Evolutionary conservation across 2,329 filamentous ascomycete species (phyloP), one percentile per base, ranked within the genome.

Genomic region (Mollisiaceae sp.): DNA sequence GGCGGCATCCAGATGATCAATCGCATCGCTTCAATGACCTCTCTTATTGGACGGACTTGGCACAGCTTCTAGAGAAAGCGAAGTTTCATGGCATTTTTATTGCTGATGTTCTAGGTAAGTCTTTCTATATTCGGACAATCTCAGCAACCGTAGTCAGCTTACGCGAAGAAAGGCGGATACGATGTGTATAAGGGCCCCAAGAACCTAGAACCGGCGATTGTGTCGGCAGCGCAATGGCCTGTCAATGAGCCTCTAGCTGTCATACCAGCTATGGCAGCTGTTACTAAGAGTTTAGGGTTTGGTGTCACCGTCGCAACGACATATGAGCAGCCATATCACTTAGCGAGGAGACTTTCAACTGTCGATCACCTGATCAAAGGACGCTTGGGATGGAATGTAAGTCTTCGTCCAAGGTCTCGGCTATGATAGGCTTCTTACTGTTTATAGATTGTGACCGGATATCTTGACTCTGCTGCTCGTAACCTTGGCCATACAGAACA

Each of bases 61-160:
- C 87, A 0, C 81, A 87, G 65, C 74, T 84, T 0, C 81, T 89
- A 0, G 87, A 89, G 68, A 77, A 80, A 0, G 86, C 83, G 41
- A 86, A 87, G 56, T 88, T 89, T 67, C 85, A 89, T 63, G 86
- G 85, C 8, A 86, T 89, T 32, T 89, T 89, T 75, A 86, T 90
- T 60, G 87, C 87, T 0, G 87, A 90, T 73, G 86, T 89, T 0
- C 80, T 90, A 3, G 69, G 85, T 63, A 2, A 84, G 86, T 14
- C 8, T 15, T 59, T 8, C 20, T 18, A 1, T 9, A 1, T 36
- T 4, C 22, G 4, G 15, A 12, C 8, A n/a, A 20, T 18, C 4
- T 4, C 24, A 22, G n/a, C n/a, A 4, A 2, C 4, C 24, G 9
- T n/a, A 9, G 38, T 41, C 15, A 9, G 15, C 11, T 41, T 5